Conservation (phyloP, 2,329 filamentous ascomycete genomes). For the Colletotrichum brevisporum region DNA sequence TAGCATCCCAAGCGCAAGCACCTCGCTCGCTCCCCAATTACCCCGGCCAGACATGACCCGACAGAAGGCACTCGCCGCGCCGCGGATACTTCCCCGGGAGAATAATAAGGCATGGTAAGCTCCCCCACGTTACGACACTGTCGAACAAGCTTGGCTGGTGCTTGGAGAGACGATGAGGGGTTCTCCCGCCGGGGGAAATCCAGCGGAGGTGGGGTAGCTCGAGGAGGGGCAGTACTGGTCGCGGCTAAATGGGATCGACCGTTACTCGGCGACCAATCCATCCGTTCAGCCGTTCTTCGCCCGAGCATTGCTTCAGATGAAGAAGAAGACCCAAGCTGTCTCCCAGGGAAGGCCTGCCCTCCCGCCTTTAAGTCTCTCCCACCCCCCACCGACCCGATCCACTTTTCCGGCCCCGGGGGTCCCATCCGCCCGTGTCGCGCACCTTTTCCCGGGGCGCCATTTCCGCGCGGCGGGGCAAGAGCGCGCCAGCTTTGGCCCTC, state of each 20-base stretch:
- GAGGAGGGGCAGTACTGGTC: conserved; percentile 22
- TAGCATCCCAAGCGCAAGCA: conserved; percentile 16
- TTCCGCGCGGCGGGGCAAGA: neutral
- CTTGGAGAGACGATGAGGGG: conserved; percentile 4
- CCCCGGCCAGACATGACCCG: conserved; percentile 20
- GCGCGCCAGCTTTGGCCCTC: neutral
- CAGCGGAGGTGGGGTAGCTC: conserved; percentile 22
- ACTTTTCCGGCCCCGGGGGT: neutral
- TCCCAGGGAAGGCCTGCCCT: neutral
- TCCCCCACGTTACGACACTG: too few relatives aligned
- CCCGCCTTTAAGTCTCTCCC: neutral
- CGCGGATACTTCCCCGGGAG: conserved; percentile 10
- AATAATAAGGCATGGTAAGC: conserved; percentile 18
- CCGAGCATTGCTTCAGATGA: neutral
- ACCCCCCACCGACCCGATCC: neutral
- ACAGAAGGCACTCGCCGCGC: conserved; percentile 15
- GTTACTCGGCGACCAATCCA: neutral
- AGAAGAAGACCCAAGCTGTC: neutral
- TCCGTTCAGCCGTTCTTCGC: conserved; percentile 5
- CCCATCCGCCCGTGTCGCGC: neutral
- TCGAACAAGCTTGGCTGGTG: neutral
- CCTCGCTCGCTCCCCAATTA: conserved; percentile 30
- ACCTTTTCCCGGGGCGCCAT: neutral
- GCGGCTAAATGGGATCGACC: conserved; percentile 35
- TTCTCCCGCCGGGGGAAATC: conserved; percentile 13